These are phyloP conservation scores for Hygrocybe punicea DNA, from an alignment of 768 basidiomycete species.

Conservation along the genomic window DNA sequence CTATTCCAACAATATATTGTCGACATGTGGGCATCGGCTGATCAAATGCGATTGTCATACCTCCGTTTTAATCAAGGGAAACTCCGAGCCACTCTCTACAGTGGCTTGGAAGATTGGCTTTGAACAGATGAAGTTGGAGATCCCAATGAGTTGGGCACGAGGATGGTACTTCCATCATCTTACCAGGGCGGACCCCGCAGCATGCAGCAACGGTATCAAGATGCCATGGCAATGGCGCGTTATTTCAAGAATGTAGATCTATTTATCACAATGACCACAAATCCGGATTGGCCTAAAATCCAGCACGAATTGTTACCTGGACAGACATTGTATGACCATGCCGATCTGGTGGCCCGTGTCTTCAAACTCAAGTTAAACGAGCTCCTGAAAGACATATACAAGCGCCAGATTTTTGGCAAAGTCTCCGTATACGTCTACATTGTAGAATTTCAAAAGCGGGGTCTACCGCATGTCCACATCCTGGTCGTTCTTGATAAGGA, in stretches of 20 bases:
- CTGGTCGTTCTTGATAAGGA: slow-evolving; percentile 38
- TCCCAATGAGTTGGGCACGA: slow-evolving; percentile 27
- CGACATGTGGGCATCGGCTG: slow-evolving; percentile 37
- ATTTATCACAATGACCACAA: slow-evolving; percentile 50
- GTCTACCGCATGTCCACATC: too few relatives aligned
- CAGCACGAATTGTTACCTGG: slow-evolving; percentile 25
- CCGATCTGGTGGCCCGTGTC: slow-evolving; percentile 48
- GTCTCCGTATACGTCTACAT: background rate
- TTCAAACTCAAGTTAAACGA: slow-evolving; percentile 45
- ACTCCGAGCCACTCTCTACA: too few relatives aligned
- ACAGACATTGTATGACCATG: slow-evolving; percentile 36
- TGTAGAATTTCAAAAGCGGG: too few relatives aligned
- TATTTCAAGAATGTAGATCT: slow-evolving; percentile 37
- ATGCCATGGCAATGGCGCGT: slow-evolving; percentile 42
- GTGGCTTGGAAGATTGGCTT: too few relatives aligned
- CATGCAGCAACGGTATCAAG: slow-evolving; percentile 43
- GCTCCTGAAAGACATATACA: slow-evolving; percentile 35
- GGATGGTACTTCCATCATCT: slow-evolving; percentile 34
- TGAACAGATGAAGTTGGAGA: slow-evolving; percentile 20
- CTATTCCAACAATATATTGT: slow-evolving; percentile 41
- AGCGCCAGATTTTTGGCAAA: slow-evolving; percentile 20
- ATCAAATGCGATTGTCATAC: slow-evolving; percentile 36
- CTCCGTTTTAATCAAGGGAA: slow-evolving; percentile 29
- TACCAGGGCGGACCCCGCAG: slow-evolving; percentile 30
- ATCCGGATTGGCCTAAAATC: slow-evolving; percentile 49